Conservation (phyloP, 2,329 filamentous ascomycete species). For the Thelonectria rubi region DNA sequence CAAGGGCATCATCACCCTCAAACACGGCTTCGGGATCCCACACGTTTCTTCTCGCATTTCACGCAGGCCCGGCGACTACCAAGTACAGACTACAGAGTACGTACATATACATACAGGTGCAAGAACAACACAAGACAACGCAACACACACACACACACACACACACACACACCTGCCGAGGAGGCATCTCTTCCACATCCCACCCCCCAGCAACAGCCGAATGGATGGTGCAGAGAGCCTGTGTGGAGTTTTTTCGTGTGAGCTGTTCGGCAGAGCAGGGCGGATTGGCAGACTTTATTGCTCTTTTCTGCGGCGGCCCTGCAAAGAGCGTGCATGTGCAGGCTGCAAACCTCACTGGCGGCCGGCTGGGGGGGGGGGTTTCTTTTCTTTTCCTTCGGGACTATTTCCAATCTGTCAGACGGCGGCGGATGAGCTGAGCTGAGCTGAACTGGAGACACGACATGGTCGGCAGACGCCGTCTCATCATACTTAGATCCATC, state of each 20-base stretch:
- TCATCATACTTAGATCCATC: slow-evolving; percentile 29
- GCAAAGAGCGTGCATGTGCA: slow-evolving; percentile 26
- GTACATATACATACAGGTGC: no score
- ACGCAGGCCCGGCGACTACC: no score
- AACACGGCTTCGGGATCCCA: no score
- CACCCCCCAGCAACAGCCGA: slow-evolving; percentile 19
- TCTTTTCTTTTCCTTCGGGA: slow-evolving; percentile 33
- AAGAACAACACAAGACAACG: no score
- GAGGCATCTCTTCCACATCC: neutral
- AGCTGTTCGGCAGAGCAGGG: slow-evolving; percentile 21
- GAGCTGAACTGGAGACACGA: slow-evolving; percentile 1
- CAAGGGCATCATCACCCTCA: neutral
- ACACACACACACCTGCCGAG: neutral
- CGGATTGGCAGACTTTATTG: slow-evolving; percentile 5
- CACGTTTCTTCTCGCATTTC: no score
- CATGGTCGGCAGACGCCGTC: slow-evolving; percentile 24
- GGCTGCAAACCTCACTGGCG: slow-evolving; percentile 13
- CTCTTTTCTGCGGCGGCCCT: neutral
- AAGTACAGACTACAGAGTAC: no score
- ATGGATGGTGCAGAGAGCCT: slow-evolving; percentile 14
- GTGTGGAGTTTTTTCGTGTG: slow-evolving; percentile 17
- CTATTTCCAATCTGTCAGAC: slow-evolving; percentile 14
- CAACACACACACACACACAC: no score
- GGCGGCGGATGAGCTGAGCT: slow-evolving; percentile 10
- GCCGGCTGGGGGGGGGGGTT: no score